A percentile compares a stretch with the other conserved stretches of the same genome.
These are phyloP conservation scores for Calonectria pteridis DNA, from an alignment of 2,329 filamentous ascomycete species.

Conservation along the genomic window DNA sequence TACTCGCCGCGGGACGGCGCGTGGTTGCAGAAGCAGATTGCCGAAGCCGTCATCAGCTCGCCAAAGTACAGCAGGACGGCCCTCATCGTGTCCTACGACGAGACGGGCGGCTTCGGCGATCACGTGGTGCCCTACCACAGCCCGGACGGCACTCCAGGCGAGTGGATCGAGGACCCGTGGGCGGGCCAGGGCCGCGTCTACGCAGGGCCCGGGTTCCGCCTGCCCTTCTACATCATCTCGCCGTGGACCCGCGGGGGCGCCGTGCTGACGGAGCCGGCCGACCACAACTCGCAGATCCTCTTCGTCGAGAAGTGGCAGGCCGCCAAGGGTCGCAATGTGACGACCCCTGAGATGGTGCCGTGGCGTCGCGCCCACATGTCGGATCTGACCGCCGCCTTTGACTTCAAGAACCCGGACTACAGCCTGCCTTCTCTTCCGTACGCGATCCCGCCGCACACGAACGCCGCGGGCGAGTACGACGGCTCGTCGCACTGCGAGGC, in stretches of 20 bases:
- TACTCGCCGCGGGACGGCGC: constrained; percentile 65
- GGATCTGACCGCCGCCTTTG: constrained; percentile 53
- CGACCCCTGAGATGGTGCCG: constrained; percentile 43
- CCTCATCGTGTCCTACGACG: constrained; percentile 59
- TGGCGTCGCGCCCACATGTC: constrained; percentile 51
- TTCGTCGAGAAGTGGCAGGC: constrained; percentile 64
- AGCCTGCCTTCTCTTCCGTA: constrained; percentile 60
- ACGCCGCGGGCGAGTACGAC: constrained; percentile 57
- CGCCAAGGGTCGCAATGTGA: constrained; percentile 55
- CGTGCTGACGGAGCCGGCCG: constrained; percentile 66
- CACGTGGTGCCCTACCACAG: constrained; percentile 66
- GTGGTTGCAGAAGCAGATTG: constrained; percentile 66
- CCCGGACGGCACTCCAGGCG: constrained; percentile 61
- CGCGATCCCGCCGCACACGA: constrained; percentile 56
- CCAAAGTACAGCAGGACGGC: constrained; percentile 62
- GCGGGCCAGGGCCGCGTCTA: constrained; percentile 53
- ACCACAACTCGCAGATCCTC: constrained; percentile 67
- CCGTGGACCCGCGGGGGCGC: constrained; percentile 67
- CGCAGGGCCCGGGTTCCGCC: constrained; percentile 55
- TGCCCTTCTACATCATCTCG: constrained; percentile 68
- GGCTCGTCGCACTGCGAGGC: constrained; percentile 59
- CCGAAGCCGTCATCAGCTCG: constrained; percentile 62
- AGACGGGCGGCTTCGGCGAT: constrained; percentile 68
- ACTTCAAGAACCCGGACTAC: constrained; percentile 63
- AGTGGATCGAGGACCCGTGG: constrained; percentile 63